A percentile compares a stretch with the other conserved stretches of the same genome.
phyloP scores from a whole-genome alignment of 2,329 filamentous ascomycete species.

The Blumeria graminis region DNA sequence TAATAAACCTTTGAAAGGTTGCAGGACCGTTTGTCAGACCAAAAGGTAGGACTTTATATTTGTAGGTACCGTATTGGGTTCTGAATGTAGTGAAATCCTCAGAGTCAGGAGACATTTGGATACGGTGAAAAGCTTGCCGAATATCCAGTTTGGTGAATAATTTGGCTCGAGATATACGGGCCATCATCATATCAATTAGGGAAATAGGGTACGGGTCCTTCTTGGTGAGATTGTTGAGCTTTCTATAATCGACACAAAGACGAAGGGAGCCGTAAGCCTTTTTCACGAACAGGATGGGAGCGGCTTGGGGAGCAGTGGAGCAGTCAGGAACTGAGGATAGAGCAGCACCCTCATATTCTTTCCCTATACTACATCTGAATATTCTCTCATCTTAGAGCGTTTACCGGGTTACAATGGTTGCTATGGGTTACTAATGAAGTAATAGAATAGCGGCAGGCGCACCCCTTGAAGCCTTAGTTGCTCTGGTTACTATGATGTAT shows the following conservation, averaged over 20 bases:
- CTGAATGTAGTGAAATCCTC: not conserved
- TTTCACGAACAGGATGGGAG: not conserved
- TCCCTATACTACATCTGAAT: no score
- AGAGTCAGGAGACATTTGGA: not conserved
- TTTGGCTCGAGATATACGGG: not conserved
- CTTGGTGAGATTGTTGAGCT: not conserved
- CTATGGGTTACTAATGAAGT: no score
- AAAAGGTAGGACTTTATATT: conserved; percentile 1
- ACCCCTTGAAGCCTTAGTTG: no score
- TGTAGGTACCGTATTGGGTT: not conserved
- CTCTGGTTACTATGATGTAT: no score
- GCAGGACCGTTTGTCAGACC: not conserved
- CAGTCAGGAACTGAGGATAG: no score
- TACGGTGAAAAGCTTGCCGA: not conserved
- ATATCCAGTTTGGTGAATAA: conserved; percentile 1
- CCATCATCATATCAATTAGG: not conserved
- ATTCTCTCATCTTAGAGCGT: no score
- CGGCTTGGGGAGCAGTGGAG: not conserved
- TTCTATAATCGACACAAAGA: not conserved
- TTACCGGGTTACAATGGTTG: no score
- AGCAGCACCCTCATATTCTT: no score
- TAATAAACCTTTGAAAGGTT: not conserved
- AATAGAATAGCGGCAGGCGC: no score
- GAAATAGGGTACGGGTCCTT: conserved; percentile 1
- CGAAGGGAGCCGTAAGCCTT: not conserved